Base-by-base conservation (phyloP, 352 stramenopile species). In the Globisporangium echinulatum region DNA sequence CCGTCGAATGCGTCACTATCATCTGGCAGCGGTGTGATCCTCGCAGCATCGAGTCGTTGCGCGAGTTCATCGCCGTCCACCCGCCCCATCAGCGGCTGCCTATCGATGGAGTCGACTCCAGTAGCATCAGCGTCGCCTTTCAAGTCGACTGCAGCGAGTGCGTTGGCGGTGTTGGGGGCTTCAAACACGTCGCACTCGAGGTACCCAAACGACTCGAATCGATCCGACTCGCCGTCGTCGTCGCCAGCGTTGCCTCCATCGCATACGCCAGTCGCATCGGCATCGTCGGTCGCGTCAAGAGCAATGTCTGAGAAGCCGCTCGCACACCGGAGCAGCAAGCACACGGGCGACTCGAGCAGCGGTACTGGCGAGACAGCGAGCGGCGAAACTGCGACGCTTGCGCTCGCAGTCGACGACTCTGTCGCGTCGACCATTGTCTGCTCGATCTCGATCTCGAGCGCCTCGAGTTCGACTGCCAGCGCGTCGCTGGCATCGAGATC, bases 131-230 rank as follows among this genome's bases (percentile, higher is more conserved):
- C 19, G 19, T 25, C 19, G 19, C 19, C 19, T 25, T 25, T 25
- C 19, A 25, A 25, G 19, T 25, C 19, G 19, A 25, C 19, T 25
- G 19, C 19, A 25, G 19, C 19, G 19, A 25, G 19, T 25, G 19
- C 19, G 19, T 25, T 25, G 19, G 19, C 19, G 19, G 19, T 25
- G 19, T 25, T 25, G 19, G 42, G 42, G n/a, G 48, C 49, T 38
- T 59, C 58, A 10, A 77, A 65, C 5, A 65, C 51, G 10, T 52
- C 59, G 52, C 68, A 75, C 7, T 68, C 60, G 47, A 66, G 56
- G 54, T 74, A 78, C 51, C 69, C 61, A 47, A 78, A 78, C 36
- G 70, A 78, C 33, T 65, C 51, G 54, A 78, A 78, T 8, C 64
- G 59, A 50, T 78, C 70, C 7, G 52, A 64, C 14, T 38, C 54